Evolutionary conservation across 352 stramenopile species (phyloP), one percentile per base, ranked within the genome.

Genomic region (Globisporangium nunn): DNA sequence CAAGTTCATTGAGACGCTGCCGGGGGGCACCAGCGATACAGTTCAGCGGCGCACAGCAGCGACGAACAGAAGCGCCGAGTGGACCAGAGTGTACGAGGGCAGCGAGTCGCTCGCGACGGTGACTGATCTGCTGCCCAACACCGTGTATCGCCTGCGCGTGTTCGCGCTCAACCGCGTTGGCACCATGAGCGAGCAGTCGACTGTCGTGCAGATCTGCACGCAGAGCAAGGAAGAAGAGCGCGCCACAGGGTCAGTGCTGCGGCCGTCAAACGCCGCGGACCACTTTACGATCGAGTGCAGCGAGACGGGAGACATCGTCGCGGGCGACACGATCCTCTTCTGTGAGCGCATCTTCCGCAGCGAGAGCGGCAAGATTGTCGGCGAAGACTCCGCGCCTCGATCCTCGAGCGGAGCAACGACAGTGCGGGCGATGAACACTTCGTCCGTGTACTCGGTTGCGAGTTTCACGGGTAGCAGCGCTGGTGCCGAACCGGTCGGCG

Each of bases 261-360:
- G 68, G 1, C 68, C 79, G 4, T 59, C 71, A 17, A 75, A 71
- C 39, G 81, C 75, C 33, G 78, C 70, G 0, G 77, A 86, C 14
- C 76, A 85, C 45, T 91, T 93, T 58, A 76, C 75, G 10, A 61
- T 93, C 54, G 82, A 94, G 68, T 89, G 78, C 43, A 68, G 62
- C 14, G 75, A 81, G 45, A 71, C 80, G 23, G 87, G 87, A 31
- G 87, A 97, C 50, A 61, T 97, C 29, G 86, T 96, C 12, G 67
- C 77, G 0, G 88, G 90, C 8, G 91, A 98, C 59, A 93, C 85
- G 30, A 89, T 97, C 4, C 78, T 98, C 46, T 97, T 97, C 58
- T 95, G 87, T 28, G 90, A 98, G 64, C 80, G 91, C 17, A 75
- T 98, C n/a, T 79, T 87, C 50, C 73, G 68, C 29, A 74, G 47